Evolutionary conservation across 495 filamentous ascomycete genomes (phyloP).

Genomic region (Xylaria nigripes): DNA sequence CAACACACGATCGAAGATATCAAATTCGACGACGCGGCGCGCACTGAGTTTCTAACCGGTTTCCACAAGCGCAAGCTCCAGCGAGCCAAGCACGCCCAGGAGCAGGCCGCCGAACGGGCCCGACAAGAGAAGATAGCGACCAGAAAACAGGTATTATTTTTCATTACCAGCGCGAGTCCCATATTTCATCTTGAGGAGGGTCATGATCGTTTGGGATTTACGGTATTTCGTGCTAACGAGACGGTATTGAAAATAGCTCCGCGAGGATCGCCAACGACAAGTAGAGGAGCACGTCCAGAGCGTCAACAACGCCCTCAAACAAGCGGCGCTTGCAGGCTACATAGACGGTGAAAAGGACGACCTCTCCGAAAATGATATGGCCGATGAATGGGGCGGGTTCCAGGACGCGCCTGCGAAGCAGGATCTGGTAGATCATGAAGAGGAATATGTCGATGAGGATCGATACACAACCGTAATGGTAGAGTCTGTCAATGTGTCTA

Average conservation of each 20-base stretch:
- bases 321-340: constrained; percentile 43
- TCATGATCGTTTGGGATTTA: not conserved
- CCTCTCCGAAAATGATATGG: constrained; percentile 28
- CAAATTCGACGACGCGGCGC: constrained; percentile 67
- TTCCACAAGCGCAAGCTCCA: constrained; percentile 93
- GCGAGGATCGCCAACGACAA: constrained; percentile 69
- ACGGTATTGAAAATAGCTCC: constrained; percentile 45
- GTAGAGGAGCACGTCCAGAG: constrained; percentile 69
- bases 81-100: constrained; percentile 73
- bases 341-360: constrained; percentile 24
- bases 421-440: constrained; percentile 62
- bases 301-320: constrained; percentile 55
- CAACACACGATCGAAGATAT: constrained; percentile 61
- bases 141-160: constrained; percentile 56
- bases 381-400: constrained; percentile 59
- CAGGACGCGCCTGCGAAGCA: constrained; percentile 35
- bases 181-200: no score
- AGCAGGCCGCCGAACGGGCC: constrained; percentile 61
- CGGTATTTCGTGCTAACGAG: constrained; percentile 1
- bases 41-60: constrained; percentile 81
- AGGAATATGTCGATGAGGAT: constrained; percentile 95
- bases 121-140: constrained; percentile 62
- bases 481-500: constrained; percentile 76
- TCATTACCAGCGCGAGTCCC: not conserved
- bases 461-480: constrained; percentile 90